These are phyloP conservation scores for Peronospora farinosa DNA, from an alignment of 352 stramenopile species.

Conservation along the genomic window DNA sequence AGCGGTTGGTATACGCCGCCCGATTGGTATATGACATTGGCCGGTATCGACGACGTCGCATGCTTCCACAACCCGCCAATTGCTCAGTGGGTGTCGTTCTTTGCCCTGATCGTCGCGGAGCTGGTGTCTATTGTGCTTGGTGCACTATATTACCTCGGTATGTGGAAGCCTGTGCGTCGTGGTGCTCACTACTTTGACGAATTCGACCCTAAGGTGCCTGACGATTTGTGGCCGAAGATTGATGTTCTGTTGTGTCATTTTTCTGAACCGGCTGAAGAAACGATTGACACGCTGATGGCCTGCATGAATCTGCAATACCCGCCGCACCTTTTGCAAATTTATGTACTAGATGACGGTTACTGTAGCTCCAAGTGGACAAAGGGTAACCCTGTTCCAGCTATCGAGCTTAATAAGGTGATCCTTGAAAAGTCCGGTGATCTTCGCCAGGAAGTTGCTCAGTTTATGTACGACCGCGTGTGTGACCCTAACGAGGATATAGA, in stretches of 20 bases:
- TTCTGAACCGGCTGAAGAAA: slow-evolving; percentile 78
- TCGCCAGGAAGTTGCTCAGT: slow-evolving; percentile 79
- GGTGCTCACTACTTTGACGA: slow-evolving; percentile 85
- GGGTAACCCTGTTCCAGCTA: slow-evolving; percentile 55
- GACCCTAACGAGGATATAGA: slow-evolving; percentile 84
- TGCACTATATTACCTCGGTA: slow-evolving; percentile 81
- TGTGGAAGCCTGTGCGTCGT: slow-evolving; percentile 85
- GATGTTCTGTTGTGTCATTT: slow-evolving; percentile 80
- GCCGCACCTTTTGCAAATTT: slow-evolving; percentile 80
- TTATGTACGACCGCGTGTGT: slow-evolving; percentile 85
- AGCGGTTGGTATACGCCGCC: slow-evolving; percentile 63
- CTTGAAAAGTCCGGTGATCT: slow-evolving; percentile 76
- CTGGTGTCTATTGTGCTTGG: slow-evolving; percentile 64
- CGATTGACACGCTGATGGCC: slow-evolving; percentile 79
- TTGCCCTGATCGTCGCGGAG: slow-evolving; percentile 59
- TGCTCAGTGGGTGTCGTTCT: slow-evolving; percentile 77
- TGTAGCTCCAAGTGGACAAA: slow-evolving; percentile 78
- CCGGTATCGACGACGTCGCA: slow-evolving; percentile 61
- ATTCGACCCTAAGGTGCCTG: slow-evolving; percentile 74
- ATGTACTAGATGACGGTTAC: slow-evolving; percentile 81
- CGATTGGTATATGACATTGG: slow-evolving; percentile 69
- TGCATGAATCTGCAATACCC: slow-evolving; percentile 87
- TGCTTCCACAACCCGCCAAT: slow-evolving; percentile 77
- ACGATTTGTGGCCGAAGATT: slow-evolving; percentile 81
- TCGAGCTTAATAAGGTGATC: slow-evolving; percentile 73